Conservation (phyloP, 1,284 basidiomycete species). For the Papiliotrema laurentii region DNA sequence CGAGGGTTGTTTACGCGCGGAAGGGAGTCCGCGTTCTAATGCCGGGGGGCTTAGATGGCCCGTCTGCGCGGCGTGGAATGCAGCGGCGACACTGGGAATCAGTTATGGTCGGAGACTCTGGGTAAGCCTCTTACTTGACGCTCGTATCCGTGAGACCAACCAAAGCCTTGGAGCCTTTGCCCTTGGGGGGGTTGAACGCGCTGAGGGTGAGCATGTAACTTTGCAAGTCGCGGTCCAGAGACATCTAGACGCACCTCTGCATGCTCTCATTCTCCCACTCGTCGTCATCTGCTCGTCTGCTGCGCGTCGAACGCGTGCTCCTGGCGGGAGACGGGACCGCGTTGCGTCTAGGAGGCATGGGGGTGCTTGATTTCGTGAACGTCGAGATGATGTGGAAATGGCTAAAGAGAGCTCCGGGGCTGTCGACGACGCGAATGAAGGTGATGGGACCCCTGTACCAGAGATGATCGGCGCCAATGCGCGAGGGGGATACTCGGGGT, state of each 20-base stretch:
- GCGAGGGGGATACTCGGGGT: too few species aligned
- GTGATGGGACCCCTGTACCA: too few species aligned
- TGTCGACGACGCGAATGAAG: too few species aligned
- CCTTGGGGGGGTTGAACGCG: conserved; percentile 22
- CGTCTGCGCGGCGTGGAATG: conserved; percentile 32
- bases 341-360: not conserved
- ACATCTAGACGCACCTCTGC: conserved; percentile 21
- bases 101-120: too few species aligned
- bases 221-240: too few species aligned
- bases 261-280: conserved; percentile 30
- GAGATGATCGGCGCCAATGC: too few species aligned
- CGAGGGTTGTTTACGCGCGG: conserved; percentile 1
- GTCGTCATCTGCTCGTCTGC: conserved; percentile 15
- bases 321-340: conserved; percentile 25
- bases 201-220: conserved; percentile 1
- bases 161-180: conserved; percentile 9
- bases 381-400: too few species aligned
- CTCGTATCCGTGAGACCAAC: conserved; percentile 30
- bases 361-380: not conserved
- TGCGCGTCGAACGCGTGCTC: conserved; percentile 21
- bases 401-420: too few species aligned
- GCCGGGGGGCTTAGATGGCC: conserved; percentile 13
- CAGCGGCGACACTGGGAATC: conserved; percentile 26
- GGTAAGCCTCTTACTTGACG: conserved; percentile 33
- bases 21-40: conserved; percentile 3